Percentiles rank a stretch among this genome's conserved stretches.
Evolutionary conservation across 352 stramenopile species (phyloP).

Genomic region (Thalassiosira livingstoniorum): DNA sequence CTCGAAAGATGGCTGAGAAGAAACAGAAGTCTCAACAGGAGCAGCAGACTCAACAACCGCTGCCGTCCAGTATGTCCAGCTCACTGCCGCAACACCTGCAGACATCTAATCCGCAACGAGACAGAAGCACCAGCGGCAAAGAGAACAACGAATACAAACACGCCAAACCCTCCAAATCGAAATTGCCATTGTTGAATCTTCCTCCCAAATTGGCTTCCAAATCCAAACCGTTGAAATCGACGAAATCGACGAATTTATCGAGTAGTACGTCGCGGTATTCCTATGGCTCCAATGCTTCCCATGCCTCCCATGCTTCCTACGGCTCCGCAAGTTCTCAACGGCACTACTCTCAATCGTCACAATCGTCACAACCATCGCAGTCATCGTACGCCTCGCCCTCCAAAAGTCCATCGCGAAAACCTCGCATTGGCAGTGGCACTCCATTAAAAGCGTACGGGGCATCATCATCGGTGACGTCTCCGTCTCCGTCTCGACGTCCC

Average conservation of each 20-base stretch:
- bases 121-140: background rate
- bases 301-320: too few species aligned
- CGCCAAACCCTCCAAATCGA: background rate
- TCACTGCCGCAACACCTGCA: background rate
- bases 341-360: too few species aligned
- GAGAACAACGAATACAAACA: background rate
- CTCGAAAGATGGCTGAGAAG: slow-evolving; percentile 38
- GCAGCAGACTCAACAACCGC: slow-evolving; percentile 2
- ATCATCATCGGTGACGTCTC: too few species aligned
- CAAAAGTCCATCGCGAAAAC: too few species aligned
- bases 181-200: background rate
- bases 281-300: too few species aligned
- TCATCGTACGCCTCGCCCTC: too few species aligned
- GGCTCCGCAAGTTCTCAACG: too few species aligned
- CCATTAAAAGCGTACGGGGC: too few species aligned
- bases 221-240: background rate
- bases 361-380: too few species aligned
- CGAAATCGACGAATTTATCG: background rate
- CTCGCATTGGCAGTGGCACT: too few species aligned
- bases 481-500: too few species aligned
- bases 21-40: slow-evolving; percentile 7
- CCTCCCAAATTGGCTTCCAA: background rate
- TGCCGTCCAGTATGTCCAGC: background rate
- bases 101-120: background rate
- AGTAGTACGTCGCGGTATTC: too few species aligned